phyloP scores from a whole-genome alignment of 257 asterid genomes.

The Solanum acaule region DNA sequence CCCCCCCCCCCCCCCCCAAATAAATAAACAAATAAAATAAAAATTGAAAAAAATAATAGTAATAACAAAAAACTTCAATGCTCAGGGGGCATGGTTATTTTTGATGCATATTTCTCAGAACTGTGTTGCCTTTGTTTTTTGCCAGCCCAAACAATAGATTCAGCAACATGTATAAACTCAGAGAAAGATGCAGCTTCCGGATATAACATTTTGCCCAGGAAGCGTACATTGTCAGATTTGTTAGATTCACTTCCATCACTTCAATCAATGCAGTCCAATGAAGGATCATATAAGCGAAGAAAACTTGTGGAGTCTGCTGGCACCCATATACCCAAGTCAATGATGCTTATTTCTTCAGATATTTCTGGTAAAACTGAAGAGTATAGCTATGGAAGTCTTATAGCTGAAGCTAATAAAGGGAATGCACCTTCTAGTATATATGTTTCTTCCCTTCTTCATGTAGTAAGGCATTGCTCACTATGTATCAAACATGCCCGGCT shows the following conservation, averaged over 20 bases:
- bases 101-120: background rate
- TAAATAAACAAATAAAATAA: background rate
- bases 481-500: constrained; percentile 94
- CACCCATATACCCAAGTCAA: constrained; percentile 30
- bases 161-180: constrained; percentile 33
- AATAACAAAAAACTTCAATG: background rate
- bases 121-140: background rate
- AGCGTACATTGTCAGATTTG: constrained; percentile 71
- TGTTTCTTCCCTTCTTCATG: constrained; percentile 75
- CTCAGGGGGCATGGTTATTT: background rate
- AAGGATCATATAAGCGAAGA: constrained; percentile 55
- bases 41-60: background rate
- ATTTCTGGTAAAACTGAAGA: constrained; percentile 41
- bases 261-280: constrained; percentile 31
- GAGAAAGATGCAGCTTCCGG: constrained; percentile 29
- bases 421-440: constrained; percentile 72
- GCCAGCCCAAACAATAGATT: constrained; percentile 47
- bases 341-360: constrained; percentile 30
- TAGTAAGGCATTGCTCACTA: constrained; percentile 87
- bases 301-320: constrained; percentile 28
- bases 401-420: constrained; percentile 88
- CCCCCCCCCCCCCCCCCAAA: background rate
- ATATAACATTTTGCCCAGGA: constrained; percentile 39
- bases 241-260: constrained; percentile 72
- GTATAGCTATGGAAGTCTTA: constrained; percentile 56